Evolutionary conservation across 2,329 filamentous ascomycete species (phyloP).

Genomic region (Talaromyces sp.): DNA sequence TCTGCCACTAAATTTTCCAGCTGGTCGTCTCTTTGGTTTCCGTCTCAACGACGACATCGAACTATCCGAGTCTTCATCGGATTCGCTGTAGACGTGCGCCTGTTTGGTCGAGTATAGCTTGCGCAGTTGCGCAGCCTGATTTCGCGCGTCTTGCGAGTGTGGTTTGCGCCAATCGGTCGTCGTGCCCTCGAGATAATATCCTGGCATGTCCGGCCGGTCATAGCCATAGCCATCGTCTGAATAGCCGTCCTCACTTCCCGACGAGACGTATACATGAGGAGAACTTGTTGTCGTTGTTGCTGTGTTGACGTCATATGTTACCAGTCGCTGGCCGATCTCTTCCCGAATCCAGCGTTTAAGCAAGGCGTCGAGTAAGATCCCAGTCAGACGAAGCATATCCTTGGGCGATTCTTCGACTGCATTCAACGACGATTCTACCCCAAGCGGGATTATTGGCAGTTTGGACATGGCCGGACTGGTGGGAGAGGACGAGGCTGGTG

Average conservation of each 20-base stretch:
- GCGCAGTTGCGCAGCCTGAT: slow-evolving; percentile 24
- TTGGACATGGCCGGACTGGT: slow-evolving; percentile 12
- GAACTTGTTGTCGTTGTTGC: not conserved
- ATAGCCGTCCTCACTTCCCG: slow-evolving; percentile 18
- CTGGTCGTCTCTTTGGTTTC: not conserved
- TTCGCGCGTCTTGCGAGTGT: slow-evolving; percentile 31
- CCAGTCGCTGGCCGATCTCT: slow-evolving; percentile 6
- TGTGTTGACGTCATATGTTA: not conserved
- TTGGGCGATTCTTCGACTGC: slow-evolving; percentile 29
- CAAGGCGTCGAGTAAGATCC: slow-evolving; percentile 28
- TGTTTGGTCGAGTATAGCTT: slow-evolving; percentile 29
- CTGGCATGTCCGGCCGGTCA: slow-evolving; percentile 14
- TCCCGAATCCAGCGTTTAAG: slow-evolving; percentile 22
- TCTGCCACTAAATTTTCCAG: not conserved
- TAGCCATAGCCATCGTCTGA: slow-evolving; percentile 20
- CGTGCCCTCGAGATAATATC: slow-evolving; percentile 30
- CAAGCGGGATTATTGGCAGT: slow-evolving; percentile 25
- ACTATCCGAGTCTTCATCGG: not conserved
- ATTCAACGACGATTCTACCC: slow-evolving; percentile 28
- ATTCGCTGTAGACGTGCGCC: slow-evolving; percentile 29
- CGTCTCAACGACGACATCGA: not conserved
- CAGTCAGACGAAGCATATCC: slow-evolving; percentile 34
- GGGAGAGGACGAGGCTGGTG: not conserved
- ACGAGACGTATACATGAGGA: slow-evolving; percentile 15
- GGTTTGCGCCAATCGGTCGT: slow-evolving; percentile 32